phyloP scores from a whole-genome alignment of 805 yeast species.

The Scheffersomyces coipomensis region DNA sequence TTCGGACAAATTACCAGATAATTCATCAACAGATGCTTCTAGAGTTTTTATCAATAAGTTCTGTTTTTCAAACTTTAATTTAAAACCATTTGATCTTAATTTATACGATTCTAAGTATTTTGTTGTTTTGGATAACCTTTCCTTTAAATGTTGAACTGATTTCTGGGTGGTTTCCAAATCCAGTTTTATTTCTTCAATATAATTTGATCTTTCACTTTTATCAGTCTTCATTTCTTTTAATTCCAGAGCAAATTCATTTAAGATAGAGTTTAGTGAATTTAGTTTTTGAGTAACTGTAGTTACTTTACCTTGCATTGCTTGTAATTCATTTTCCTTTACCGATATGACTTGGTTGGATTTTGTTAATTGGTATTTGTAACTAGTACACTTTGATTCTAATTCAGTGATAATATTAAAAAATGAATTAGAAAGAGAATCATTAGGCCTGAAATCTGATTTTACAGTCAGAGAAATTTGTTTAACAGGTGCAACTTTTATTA shows the following conservation, averaged over 20 bases:
- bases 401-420: slow-evolving; percentile 1
- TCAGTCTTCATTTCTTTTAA: not conserved
- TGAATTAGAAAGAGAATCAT: not conserved
- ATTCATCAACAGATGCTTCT: slow-evolving; percentile 3
- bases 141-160: not conserved
- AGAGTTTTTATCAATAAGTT: slow-evolving; percentile 2
- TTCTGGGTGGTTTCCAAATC: not conserved
- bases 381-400: slow-evolving; percentile 1
- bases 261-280: not conserved
- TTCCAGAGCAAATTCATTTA: not conserved
- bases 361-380: not conserved
- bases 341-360: not conserved
- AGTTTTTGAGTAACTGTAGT: not conserved
- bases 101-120: not conserved
- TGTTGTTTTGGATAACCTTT: not conserved
- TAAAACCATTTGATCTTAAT: not conserved
- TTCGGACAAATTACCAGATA: slow-evolving; percentile 7
- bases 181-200: not conserved
- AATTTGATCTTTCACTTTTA: not conserved
- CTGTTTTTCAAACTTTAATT: slow-evolving; percentile 3
- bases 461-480: not conserved
- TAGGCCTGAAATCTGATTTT: too few species aligned
- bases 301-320: not conserved
- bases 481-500: not conserved
- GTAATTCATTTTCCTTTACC: not conserved